Conservation (phyloP, 371 early-diverging fungal genomes). For the Haplosporangium sp. region DNA sequence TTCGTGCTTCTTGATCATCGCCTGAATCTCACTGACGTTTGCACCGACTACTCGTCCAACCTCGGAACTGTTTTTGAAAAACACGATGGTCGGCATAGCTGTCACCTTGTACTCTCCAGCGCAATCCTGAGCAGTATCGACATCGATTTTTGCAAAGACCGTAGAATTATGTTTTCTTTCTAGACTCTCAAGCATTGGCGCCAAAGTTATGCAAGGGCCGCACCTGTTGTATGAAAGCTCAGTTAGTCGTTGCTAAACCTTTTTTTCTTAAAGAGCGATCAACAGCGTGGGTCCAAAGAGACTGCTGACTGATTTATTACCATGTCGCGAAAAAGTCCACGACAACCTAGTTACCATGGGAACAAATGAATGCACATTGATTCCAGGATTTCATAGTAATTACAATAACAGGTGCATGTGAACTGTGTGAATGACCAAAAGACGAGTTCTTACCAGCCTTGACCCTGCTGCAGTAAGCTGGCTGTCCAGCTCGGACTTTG, state of each 20-base stretch:
- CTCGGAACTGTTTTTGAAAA: conserved; percentile 18
- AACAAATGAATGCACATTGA: not conserved
- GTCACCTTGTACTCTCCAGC: conserved; percentile 18
- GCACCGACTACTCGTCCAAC: conserved; percentile 35
- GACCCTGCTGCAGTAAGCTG: conserved; percentile 37
- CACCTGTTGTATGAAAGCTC: conserved; percentile 18
- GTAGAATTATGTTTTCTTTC: conserved; percentile 27
- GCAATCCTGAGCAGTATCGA: conserved; percentile 30
- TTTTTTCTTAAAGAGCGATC: too few species aligned
- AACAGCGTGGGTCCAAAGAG: too few species aligned
- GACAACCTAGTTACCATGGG: conserved; percentile 28
- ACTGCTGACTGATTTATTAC: conserved; percentile 17
- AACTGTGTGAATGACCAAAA: not conserved
- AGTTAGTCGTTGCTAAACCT: too few species aligned
- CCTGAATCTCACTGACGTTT: conserved; percentile 13
- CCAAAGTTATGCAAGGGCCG: conserved; percentile 53
- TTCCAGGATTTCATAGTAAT: not conserved
- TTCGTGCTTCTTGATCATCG: conserved; percentile 25
- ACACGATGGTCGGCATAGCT: conserved; percentile 46
- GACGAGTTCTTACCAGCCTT: conserved; percentile 14
- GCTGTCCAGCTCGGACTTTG: conserved; percentile 20
- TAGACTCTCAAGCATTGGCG: conserved; percentile 45
- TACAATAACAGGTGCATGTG: not conserved
- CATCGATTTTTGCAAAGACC: conserved; percentile 48
- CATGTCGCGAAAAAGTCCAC: conserved; percentile 57